phyloP scores from a whole-genome alignment of 1,139 yeast species.

The Debaryomyces psychrophilus region DNA sequence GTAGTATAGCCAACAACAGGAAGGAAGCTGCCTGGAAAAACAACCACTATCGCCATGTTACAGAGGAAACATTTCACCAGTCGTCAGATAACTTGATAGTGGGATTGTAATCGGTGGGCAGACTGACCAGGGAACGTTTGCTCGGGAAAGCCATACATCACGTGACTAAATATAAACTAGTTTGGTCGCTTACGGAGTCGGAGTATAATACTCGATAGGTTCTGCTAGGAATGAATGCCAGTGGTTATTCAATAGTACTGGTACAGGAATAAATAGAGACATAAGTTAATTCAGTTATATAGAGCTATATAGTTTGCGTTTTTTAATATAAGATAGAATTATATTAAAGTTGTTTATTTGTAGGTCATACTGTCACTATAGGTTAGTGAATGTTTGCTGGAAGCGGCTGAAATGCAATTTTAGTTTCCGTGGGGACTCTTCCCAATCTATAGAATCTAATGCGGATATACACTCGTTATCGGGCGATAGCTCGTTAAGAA shows the following conservation, averaged over 20 bases:
- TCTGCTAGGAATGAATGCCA: neutral
- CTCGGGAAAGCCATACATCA: neutral
- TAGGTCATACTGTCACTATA: conserved; percentile 3
- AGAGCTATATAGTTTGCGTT: neutral
- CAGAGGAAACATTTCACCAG: conserved; percentile 27
- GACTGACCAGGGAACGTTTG: neutral
- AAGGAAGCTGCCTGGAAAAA: neutral
- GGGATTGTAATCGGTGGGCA: conserved; percentile 23
- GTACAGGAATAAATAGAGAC: neutral
- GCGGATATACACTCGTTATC: conserved; percentile 11
- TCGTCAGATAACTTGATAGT: conserved; percentile 38
- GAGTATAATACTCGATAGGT: neutral
- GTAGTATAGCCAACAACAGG: neutral
- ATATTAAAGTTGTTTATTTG: neutral
- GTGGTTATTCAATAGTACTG: neutral
- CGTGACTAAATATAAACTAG: neutral
- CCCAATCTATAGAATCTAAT: conserved; percentile 28
- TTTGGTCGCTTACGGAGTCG: neutral
- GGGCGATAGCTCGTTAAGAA: conserved; percentile 26
- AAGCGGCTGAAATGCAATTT: conserved; percentile 4
- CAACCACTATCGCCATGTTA: conserved; percentile 18
- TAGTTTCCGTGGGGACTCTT: conserved; percentile 11
- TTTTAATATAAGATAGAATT: conserved; percentile 1
- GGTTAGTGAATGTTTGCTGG: conserved; percentile 8
- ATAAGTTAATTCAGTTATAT: neutral